Evolutionary conservation across 2,329 filamentous ascomycete species (phyloP).

Genomic region (Grosmannia penicillata): DNA sequence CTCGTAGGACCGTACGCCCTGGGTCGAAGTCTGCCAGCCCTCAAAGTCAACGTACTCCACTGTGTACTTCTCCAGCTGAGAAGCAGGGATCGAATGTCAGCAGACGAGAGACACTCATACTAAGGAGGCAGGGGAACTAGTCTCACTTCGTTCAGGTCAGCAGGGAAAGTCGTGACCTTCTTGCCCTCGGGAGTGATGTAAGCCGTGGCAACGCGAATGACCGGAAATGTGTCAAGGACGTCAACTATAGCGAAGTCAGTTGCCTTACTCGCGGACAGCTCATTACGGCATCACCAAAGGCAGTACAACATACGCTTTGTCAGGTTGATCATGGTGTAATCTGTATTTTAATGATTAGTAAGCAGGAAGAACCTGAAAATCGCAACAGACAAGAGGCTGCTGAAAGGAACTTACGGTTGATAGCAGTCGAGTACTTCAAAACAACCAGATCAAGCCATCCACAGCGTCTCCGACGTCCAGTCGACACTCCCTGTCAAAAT

Average conservation of each 20-base stretch:
- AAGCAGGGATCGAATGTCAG: constrained; percentile 4
- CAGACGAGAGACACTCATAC: background rate
- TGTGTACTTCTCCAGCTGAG: constrained; percentile 40
- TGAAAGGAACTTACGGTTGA: constrained; percentile 6
- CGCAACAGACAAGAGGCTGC: too few relatives aligned
- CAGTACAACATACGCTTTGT: constrained; percentile 24
- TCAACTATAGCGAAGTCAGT: constrained; percentile 40
- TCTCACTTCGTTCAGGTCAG: constrained; percentile 29
- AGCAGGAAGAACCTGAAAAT: too few relatives aligned
- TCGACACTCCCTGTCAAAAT: constrained; percentile 18
- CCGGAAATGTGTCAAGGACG: constrained; percentile 58
- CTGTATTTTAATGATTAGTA: too few relatives aligned
- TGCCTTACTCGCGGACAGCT: constrained; percentile 4
- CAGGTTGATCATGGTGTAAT: constrained; percentile 48
- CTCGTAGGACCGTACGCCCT: constrained; percentile 41
- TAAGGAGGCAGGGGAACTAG: background rate
- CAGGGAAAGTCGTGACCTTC: constrained; percentile 47
- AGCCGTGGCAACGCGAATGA: constrained; percentile 58
- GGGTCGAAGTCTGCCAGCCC: constrained; percentile 55
- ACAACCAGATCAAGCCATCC: constrained; percentile 50
- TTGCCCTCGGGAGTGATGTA: constrained; percentile 41
- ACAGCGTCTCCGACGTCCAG: constrained; percentile 44
- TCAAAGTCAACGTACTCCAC: constrained; percentile 54
- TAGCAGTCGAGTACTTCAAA: constrained; percentile 40
- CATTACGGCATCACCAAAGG: too few relatives aligned